Base-by-base conservation (phyloP, 768 basidiomycete species). In the Suillus placidus region DNA sequence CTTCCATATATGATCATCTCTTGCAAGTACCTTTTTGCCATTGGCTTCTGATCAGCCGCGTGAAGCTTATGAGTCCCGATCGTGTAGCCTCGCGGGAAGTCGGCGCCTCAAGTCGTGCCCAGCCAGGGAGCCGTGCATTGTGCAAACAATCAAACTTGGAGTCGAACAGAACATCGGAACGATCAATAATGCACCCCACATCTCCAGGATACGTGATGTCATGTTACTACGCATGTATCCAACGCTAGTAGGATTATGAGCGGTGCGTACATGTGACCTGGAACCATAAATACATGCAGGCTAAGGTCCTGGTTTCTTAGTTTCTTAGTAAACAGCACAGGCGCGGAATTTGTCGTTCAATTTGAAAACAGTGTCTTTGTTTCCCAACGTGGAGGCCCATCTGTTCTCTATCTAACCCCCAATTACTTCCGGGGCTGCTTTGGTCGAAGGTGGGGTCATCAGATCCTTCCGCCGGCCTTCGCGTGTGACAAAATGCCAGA, bases 401-500 rank as follows among this genome's bases (percentile, higher is more conserved):
- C 12, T 52, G 10, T 35, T 35, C 49, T 26, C 30, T 4, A 52
- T 18, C 30, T 52, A 52, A 52, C 13, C 20, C 51, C 51, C 3
- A 52, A 14, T 23, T 30, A 52, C 20, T 26, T 51, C 49, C 8
- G 4, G 34, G 34, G 8, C 8, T 35, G 26, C 26, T 26, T 26
- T 20, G 8, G 9, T 32, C 7, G 26, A 20, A 7, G 34, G 12
- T 32, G 14, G 61, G 30, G 14, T 45, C 35, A 45, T 32, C 23
- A 1, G 38, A 18, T 43, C 13, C 47, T 68, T 16, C 30, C 43
- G 9, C 72, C 72, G 16, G 65, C 82, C 64, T 67, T 82, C 81
- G 34, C 75, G 71, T 20, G 80, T 77, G 65, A 83, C 75, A 60
- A 74, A 84, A 68, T 84, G 81, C 81, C 82, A 83, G 49, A 84